Evolutionary conservation across 2,329 filamentous ascomycete genomes (phyloP), one percentile per base, ranked within the genome.

Genomic region (Chrysosporium queenslandicum): DNA sequence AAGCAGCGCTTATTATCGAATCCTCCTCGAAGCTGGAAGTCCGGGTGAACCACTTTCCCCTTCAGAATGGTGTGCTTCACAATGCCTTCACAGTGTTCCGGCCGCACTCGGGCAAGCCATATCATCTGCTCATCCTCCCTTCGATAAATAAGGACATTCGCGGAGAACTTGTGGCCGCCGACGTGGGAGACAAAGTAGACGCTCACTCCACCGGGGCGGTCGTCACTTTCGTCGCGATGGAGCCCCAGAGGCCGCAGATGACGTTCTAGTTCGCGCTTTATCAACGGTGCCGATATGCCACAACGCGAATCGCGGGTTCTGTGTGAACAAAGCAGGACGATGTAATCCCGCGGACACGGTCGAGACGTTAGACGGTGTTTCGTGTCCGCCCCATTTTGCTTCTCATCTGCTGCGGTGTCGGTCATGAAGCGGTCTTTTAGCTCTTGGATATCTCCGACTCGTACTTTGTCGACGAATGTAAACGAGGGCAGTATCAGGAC

Each of bases 151-250:
- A 98, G 86, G 60, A 97, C 81, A 63, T 98, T 98, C 34, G 92
- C 92, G 39, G 84, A 83, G 71, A 94, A 97, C 73, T 96, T 96
- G 74, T 98, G 92, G 0, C 92, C 92, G 25, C 92, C 92, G 1
- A 96, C 89, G 64, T 98, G 92, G 59, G 83, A 91, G 64, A 97
- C 94, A 65, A 95, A 97, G 71, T 94, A 94, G 58, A 98, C 86
- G 0, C 87, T 90, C 3, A 95, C 91, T 14, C 92, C 92, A 9
- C 91, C 91, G 0, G 90, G 88, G 52, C 92, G 74, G 66, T 97
- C 92, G 29, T 56, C 55, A 64, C 94, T 82, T 40, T 92, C 71
- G 65, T 97, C 91, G 34, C 92, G 83, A 67, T 85, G 88, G 20
- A 98, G 72, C 0, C 89, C 90, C 6, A 94, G 74, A 0, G 87